Evolutionary conservation across 2,329 filamentous ascomycete species (phyloP).

Genomic region (Colletotrichum sp.): DNA sequence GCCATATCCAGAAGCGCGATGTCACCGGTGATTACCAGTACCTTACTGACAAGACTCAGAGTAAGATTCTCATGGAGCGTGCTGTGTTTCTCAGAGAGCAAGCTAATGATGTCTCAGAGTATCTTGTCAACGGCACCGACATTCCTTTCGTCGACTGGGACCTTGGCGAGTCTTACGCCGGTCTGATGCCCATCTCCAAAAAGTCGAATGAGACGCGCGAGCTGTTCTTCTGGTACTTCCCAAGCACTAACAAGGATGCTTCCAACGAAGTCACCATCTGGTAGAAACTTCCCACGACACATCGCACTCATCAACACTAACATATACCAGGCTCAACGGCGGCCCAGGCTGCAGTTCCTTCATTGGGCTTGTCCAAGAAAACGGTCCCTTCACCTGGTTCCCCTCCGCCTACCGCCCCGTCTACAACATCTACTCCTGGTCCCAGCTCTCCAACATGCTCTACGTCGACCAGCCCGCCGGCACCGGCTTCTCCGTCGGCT

Average conservation of each 20-base stretch:
- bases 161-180: constrained; percentile 68
- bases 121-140: constrained; percentile 65
- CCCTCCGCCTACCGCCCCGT: constrained; percentile 70
- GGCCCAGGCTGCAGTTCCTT: constrained; percentile 65
- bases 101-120: constrained; percentile 49
- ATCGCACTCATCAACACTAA: not conserved
- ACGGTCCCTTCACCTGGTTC: constrained; percentile 76
- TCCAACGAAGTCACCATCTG: constrained; percentile 67
- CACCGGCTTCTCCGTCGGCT: constrained; percentile 54
- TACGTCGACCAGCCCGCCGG: constrained; percentile 26
- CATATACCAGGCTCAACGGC: not conserved
- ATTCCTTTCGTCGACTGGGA: constrained; percentile 78
- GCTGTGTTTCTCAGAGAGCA: accelerated
- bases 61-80: not conserved
- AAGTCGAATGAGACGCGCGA: constrained; percentile 50
- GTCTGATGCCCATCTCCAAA: constrained; percentile 62
- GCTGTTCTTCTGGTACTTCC: constrained; percentile 66
- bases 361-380: constrained; percentile 75
- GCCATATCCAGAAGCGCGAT: not conserved
- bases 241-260: constrained; percentile 58
- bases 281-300: constrained; percentile 29
- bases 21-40: constrained; percentile 1
- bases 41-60: not conserved
- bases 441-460: constrained; percentile 45
- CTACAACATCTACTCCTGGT: constrained; percentile 45